Evolutionary conservation across 805 yeast species (phyloP).

Genomic region (Candida parachauliodes): DNA sequence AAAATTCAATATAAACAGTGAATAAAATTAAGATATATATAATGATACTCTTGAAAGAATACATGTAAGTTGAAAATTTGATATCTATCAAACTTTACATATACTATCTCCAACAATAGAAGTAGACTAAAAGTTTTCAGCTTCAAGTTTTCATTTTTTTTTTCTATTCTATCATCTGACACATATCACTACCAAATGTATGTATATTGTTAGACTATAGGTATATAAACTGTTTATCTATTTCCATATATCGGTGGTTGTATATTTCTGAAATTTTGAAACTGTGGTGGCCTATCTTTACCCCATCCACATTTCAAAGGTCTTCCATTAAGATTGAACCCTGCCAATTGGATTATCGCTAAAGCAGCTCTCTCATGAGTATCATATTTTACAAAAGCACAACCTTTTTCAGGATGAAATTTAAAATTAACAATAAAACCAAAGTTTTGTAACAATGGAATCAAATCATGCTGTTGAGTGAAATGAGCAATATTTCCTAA

Average conservation of each 20-base stretch:
- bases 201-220: neutral
- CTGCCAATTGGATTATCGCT: constrained; percentile 76
- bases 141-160: neutral
- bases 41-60: constrained; percentile 6
- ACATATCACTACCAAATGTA: neutral
- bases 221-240: constrained; percentile 16
- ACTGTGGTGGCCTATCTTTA: constrained; percentile 45
- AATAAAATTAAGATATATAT: neutral
- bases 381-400: constrained; percentile 86
- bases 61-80: constrained; percentile 3
- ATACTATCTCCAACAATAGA: neutral
- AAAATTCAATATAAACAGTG: neutral
- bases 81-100: too few relatives aligned
- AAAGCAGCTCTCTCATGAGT: constrained; percentile 86
- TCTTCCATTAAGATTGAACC: constrained; percentile 71
- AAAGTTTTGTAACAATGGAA: constrained; percentile 71
- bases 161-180: neutral
- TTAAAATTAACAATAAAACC: constrained; percentile 82
- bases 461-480: constrained; percentile 67
- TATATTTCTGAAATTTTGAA: constrained; percentile 21
- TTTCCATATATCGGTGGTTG: constrained; percentile 27
- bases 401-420: constrained; percentile 76
- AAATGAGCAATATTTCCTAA: constrained; percentile 80
- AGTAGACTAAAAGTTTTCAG: too few relatives aligned
- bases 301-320: constrained; percentile 89